Evolutionary conservation across 208 protist genomes (phyloP), one percentile per base, ranked within the genome.

Genomic region (Leishmania tarentolae): DNA sequence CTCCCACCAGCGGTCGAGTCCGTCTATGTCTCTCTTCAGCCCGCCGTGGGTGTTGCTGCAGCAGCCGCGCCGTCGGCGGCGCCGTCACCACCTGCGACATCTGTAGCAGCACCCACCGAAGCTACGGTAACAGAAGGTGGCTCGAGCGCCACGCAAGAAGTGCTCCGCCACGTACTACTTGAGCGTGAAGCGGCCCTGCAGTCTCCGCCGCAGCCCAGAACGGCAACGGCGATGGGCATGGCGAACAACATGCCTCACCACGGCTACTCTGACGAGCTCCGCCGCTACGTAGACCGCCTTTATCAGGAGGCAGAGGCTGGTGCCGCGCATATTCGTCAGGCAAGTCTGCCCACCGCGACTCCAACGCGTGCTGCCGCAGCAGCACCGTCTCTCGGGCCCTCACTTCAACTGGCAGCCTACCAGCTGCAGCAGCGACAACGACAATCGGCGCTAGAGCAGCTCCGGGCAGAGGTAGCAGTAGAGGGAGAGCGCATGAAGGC

Each of bases 401-500:
- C 71, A 75, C 47, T 17, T 5, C 42, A 44, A 42, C 68, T 46
- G 6, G 15, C 68, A 50, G 40, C 40, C 68, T 72, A 72, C 42
- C 68, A 46, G 42, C 40, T 72, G 21, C 9, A 71, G 1, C 59
- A 69, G 63, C 74, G 53, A 19, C 83, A 82, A 57, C 83, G 78
- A 21, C 76, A 80, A 37, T 28, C 8, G 35, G 78, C 79, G 40
- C 78, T 87, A 56, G 56, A 89, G 79, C 79, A 89, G 75, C 86
- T 96, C 28, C 83, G 86, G 9, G 77, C 82, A 24, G 93, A 95
- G 35, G 72, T 94, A 8, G 85, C 85, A 35, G 69, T 63, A 65
- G 93, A 97, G 56, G 91, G 88, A 37, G 76, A 80, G 46, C 83
- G 89, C 7, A 86, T 97, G 83, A 75, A 57, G 7, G 71, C 70